phyloP scores from a whole-genome alignment of 345 rosid species.

The Populus davidiana region DNA sequence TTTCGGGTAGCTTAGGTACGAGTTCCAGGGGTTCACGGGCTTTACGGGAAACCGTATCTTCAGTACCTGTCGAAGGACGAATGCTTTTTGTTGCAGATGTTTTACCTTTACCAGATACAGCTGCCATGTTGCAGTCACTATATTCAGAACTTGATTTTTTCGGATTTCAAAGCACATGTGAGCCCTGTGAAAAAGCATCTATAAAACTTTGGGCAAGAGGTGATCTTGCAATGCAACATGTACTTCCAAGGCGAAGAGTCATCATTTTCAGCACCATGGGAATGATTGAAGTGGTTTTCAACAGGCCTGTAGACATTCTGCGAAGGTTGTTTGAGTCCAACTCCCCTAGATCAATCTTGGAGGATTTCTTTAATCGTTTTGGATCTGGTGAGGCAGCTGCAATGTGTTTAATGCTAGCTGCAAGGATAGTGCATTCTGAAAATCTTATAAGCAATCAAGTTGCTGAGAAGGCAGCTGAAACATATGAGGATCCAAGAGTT shows the following conservation, averaged over 20 bases:
- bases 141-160: conserved; percentile 83
- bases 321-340: conserved; percentile 84
- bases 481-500: conserved; percentile 91
- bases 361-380: conserved; percentile 90
- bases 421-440: conserved; percentile 79
- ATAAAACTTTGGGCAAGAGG: conserved; percentile 95
- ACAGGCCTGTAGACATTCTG: conserved; percentile 91
- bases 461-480: conserved; percentile 93
- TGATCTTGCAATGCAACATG: conserved; percentile 87
- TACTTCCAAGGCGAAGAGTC: conserved; percentile 82
- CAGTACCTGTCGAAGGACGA: conserved; percentile 91
- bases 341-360: conserved; percentile 74
- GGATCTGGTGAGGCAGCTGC: conserved; percentile 99
- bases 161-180: conserved; percentile 63
- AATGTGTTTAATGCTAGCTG: conserved; percentile 95
- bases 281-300: conserved; percentile 91
- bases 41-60: conserved; percentile 74
- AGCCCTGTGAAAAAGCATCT: conserved; percentile 73
- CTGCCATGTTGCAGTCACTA: conserved; percentile 69
- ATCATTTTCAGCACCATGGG: conserved; percentile 95
- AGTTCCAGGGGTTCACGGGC: conserved; percentile 74
- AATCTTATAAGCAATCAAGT: conserved; percentile 61
- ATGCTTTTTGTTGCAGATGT: conserved; percentile 98
- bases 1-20: conserved; percentile 56
- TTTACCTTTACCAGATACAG: conserved; percentile 72